phyloP scores from a whole-genome alignment of 352 stramenopile genomes.

The Phytophthora ohioensis region DNA sequence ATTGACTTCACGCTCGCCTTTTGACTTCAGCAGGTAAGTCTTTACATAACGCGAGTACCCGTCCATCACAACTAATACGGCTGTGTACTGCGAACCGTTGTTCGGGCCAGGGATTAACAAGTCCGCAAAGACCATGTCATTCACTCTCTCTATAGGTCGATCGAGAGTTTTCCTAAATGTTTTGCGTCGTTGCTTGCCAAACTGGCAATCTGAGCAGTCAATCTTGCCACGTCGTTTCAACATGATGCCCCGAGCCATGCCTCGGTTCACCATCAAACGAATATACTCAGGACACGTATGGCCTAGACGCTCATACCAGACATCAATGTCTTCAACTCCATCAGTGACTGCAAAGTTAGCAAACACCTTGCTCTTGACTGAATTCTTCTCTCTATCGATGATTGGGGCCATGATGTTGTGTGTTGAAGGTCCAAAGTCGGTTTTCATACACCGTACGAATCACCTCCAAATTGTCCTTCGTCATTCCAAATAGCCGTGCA shows the following conservation, averaged over 20 bases:
- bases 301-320: neutral
- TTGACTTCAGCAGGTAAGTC: neutral
- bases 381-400: too few relatives aligned
- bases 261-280: neutral
- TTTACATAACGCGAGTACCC: neutral
- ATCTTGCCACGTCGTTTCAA: neutral
- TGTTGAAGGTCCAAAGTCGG: slow-evolving; percentile 11
- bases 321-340: slow-evolving; percentile 9
- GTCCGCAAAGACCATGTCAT: slow-evolving; percentile 7
- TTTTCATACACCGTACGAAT: slow-evolving; percentile 11
- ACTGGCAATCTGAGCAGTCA: neutral
- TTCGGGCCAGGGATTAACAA: slow-evolving; percentile 2
- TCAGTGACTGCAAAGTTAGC: slow-evolving; percentile 11
- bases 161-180: neutral
- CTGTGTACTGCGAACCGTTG: slow-evolving; percentile 1
- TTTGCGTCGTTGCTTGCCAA: neutral
- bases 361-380: neutral
- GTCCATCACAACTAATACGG: neutral
- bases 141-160: neutral
- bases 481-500: slow-evolving; percentile 4
- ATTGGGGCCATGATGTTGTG: neutral
- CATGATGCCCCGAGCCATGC: neutral
- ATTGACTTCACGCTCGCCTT: neutral
- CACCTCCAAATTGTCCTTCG: slow-evolving; percentile 12
- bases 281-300: neutral